phyloP scores from a whole-genome alignment of 257 asterid genomes.

The Henckelia pumila region DNA sequence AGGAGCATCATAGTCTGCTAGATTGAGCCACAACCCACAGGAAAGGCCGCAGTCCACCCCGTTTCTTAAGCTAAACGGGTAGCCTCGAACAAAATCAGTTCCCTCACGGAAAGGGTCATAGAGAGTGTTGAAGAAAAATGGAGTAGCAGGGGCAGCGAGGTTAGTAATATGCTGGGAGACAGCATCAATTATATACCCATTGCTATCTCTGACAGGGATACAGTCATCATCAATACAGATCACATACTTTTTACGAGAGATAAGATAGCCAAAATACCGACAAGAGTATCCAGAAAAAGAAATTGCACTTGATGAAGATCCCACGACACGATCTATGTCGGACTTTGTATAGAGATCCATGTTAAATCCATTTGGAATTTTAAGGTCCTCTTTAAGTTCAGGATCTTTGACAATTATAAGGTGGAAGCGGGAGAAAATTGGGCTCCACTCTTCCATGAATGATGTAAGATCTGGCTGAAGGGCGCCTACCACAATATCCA shows the following conservation, averaged over 20 bases:
- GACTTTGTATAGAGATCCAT: constrained; percentile 52
- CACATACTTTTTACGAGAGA: constrained; percentile 68
- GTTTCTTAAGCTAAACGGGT: constrained; percentile 83
- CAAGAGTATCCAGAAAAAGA: constrained; percentile 79
- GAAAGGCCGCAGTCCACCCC: constrained; percentile 89
- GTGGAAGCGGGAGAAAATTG: constrained; percentile 74
- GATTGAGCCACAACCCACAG: constrained; percentile 87
- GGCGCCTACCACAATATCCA: constrained; percentile 68
- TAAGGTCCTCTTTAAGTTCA: constrained; percentile 63
- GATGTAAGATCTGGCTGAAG: constrained; percentile 67
- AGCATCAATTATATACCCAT: constrained; percentile 47
- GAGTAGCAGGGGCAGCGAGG: constrained; percentile 83
- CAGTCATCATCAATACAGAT: constrained; percentile 85
- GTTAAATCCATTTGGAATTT: constrained; percentile 65
- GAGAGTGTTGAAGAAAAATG: constrained; percentile 87
- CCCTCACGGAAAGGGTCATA: constrained; percentile 81
- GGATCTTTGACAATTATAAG: constrained; percentile 83
- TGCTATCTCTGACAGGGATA: constrained; percentile 60
- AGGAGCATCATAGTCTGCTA: constrained; percentile 91
- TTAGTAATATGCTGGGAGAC: constrained; percentile 67
- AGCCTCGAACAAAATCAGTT: constrained; percentile 88
- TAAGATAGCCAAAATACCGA: constrained; percentile 85
- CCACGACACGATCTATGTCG: constrained; percentile 60
- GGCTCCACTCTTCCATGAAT: constrained; percentile 86
- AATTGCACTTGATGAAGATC: constrained; percentile 42